phyloP scores from a whole-genome alignment of 768 basidiomycete genomes.

The Termitomyces sp. region DNA sequence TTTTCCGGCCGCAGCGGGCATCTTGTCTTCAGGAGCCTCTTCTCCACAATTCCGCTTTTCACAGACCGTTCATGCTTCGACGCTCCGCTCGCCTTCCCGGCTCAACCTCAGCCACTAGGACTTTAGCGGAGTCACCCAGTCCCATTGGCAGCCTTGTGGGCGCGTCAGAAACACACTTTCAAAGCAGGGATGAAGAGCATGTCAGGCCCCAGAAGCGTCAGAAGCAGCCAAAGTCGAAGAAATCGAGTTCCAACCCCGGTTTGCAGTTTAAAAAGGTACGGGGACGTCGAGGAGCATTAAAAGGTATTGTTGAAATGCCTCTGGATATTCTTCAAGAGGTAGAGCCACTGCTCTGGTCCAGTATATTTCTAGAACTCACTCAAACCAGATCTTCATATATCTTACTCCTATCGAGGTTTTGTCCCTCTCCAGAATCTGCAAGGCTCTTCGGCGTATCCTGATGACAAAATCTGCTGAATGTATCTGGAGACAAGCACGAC shows the following conservation, averaged over 20 bases:
- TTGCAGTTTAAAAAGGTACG: slow-evolving; percentile 1
- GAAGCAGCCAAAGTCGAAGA: background rate
- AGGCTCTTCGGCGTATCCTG: slow-evolving; percentile 23
- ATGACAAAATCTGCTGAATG: slow-evolving; percentile 11
- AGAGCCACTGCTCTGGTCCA: too few relatives aligned
- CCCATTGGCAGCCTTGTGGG: background rate
- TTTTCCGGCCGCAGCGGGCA: too few relatives aligned
- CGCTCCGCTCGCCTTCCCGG: background rate
- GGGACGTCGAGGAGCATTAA: slow-evolving; percentile 14
- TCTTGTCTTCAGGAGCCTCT: too few relatives aligned
- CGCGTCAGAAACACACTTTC: background rate
- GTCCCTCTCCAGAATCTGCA: slow-evolving; percentile 33
- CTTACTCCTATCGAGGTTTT: slow-evolving; percentile 33
- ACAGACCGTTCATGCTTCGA: background rate
- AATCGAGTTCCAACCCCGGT: background rate
- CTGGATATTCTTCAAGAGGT: slow-evolving; percentile 28
- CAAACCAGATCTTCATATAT: slow-evolving; percentile 30
- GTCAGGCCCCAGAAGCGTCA: background rate
- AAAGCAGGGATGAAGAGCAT: background rate
- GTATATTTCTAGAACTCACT: background rate
- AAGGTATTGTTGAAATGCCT: slow-evolving; percentile 25
- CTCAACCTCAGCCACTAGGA: background rate
- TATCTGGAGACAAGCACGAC: slow-evolving; percentile 8
- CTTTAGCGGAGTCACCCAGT: background rate
- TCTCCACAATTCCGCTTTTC: too few relatives aligned